Percentiles rank a stretch among this genome's conserved stretches.
Evolutionary conservation across 148 eudicot species (phyloP).

Genomic region (Dysphania ambrosioides): DNA sequence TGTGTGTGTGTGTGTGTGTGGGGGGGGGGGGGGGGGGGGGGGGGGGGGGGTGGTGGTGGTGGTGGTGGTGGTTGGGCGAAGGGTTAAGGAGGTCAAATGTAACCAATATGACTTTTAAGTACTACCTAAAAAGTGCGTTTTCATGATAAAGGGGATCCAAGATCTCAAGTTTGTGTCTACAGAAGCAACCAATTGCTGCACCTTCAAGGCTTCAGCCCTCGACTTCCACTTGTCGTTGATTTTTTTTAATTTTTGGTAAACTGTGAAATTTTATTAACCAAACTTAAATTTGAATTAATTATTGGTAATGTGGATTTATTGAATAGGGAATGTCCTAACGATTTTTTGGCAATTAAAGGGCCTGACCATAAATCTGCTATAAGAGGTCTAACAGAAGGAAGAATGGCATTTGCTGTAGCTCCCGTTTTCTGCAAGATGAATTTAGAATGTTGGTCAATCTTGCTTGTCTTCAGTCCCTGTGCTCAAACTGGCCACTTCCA

Average conservation of each 20-base stretch:
- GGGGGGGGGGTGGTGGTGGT: no score
- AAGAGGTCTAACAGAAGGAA: background rate
- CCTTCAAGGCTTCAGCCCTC: background rate
- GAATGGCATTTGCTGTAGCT: background rate
- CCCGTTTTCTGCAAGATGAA: background rate
- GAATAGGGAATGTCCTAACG: background rate
- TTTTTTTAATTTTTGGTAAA: no score
- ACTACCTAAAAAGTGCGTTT: background rate
- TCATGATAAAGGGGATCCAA: background rate
- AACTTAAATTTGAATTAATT: background rate
- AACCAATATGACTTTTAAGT: no score
- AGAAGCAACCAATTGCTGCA: background rate
- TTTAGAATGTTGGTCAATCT: background rate
- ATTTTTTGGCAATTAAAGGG: background rate
- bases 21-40: no score
- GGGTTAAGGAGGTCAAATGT: no score
- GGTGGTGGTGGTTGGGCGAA: no score
- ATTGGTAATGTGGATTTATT: background rate
- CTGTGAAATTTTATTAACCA: no score
- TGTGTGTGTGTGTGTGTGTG: background rate
- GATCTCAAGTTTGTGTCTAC: background rate
- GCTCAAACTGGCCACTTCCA: background rate
- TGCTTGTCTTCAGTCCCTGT: background rate
- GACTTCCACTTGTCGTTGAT: no score
- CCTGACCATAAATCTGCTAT: background rate